These are phyloP conservation scores for Trapa bicornis DNA, from an alignment of 345 rosid genomes.

Conservation along the genomic window DNA sequence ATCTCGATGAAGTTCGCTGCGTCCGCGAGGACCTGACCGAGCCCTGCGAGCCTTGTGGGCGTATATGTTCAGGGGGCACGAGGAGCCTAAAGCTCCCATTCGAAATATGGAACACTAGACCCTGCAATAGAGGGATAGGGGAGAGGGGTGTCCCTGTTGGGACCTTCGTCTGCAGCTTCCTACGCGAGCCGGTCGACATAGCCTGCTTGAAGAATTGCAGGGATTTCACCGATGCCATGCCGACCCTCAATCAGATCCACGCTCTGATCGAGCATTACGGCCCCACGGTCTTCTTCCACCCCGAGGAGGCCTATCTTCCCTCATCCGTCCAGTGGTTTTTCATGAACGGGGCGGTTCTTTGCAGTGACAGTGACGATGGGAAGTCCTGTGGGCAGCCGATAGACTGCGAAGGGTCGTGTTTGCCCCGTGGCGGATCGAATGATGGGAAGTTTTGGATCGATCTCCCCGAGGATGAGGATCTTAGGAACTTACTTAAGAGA, in stretches of 20 bases:
- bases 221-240: constrained; percentile 47
- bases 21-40: constrained; percentile 75
- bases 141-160: constrained; percentile 68
- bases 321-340: constrained; percentile 86
- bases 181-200: constrained; percentile 25
- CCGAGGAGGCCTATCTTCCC: constrained; percentile 69
- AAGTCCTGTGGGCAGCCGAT: constrained; percentile 31
- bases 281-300: constrained; percentile 83
- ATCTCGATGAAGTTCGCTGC: constrained; percentile 51
- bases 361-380: constrained; percentile 19
- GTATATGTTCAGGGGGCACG: constrained; percentile 26
- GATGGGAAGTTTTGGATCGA: constrained; percentile 73
- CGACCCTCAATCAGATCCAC: constrained; percentile 60
- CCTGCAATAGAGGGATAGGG: constrained; percentile 59
- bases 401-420: constrained; percentile 40
- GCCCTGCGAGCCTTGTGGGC: constrained; percentile 49
- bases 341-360: constrained; percentile 66
- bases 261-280: constrained; percentile 66
- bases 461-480: constrained; percentile 48
- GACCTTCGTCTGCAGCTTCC: constrained; percentile 50
- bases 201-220: constrained; percentile 69
- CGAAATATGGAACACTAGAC: constrained; percentile 51
- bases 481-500: constrained; percentile 29
- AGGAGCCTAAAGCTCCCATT: constrained; percentile 22
- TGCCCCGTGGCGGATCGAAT: constrained; percentile 60